Base-by-base conservation (phyloP, 306 rosid genomes). In the Cucurbita pepo region DNA sequence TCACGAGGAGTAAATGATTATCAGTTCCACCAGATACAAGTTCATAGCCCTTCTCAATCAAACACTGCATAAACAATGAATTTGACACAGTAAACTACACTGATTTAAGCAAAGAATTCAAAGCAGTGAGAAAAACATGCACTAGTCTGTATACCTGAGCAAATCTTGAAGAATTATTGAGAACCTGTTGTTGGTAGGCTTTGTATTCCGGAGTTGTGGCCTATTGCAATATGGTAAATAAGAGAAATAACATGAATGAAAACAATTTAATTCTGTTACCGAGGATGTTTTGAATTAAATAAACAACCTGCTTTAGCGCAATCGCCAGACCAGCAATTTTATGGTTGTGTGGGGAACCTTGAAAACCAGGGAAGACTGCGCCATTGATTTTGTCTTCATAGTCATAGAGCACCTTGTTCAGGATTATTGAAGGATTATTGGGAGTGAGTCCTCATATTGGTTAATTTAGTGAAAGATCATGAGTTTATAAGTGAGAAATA, bases 311-410 rank as follows among this genome's bases (percentile, higher is more conserved):
- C 80, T 92, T 92, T 90, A 92, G 72, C 59, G 98, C 98, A 82
- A 92, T 96, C 75, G 96, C 98, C 75, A 90, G 84, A 84, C 98
- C 98, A 62, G 96, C 44, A 80, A 92, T 92, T 61, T 96, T 92
- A 86, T 92, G 98, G 83, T 92, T 92, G 86, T 92, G 98, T 12
- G 98, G 98, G 37, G 96, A 93, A 64, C 98, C 98, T 84, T 92
- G 98, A 79, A 92, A 89, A 62, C 98, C 98, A 47, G 98, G 98
- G 81, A 92, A 92, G 81, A 92, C 98, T 15, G 98, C 96, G 81
- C 90, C 96, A 51, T 92, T 92, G 71, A 92, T 90, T 81, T 84
- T 92, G 86, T 92, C 98, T 82, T 88, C 96, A 25, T 72, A 92
- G 76, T 90, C 98, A 67, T 92, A 92, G 62, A 86, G 76, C 41